Percentiles rank a stretch among this genome's conserved stretches.
phyloP scores from a whole-genome alignment of 495 filamentous ascomycete genomes.

The Annulohypoxylon stygium region DNA sequence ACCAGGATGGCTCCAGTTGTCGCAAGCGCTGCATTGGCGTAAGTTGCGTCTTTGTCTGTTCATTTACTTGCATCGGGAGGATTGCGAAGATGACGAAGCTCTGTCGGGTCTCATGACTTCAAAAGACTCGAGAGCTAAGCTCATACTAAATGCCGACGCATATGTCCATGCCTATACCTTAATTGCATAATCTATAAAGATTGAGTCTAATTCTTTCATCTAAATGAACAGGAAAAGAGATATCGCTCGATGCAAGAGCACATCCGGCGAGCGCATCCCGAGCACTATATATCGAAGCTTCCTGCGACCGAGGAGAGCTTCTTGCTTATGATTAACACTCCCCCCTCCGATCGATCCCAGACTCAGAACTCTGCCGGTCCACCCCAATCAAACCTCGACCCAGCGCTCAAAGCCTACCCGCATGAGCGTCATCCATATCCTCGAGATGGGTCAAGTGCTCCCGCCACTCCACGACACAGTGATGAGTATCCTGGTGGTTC shows the following conservation, averaged over 20 bases:
- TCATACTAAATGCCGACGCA: neutral
- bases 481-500: conserved; percentile 76
- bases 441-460: conserved; percentile 76
- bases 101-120: conserved; percentile 3
- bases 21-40: conserved; percentile 97
- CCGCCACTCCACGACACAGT: conserved; percentile 76
- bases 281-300: conserved; percentile 98
- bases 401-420: conserved; percentile 53
- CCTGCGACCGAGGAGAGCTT: conserved; percentile 99
- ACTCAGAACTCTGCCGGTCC: conserved; percentile 50
- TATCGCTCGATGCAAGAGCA: conserved; percentile 99
- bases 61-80: conserved; percentile 37
- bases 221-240: conserved; percentile 81
- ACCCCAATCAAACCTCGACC: conserved; percentile 43
- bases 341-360: conserved; percentile 82
- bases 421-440: conserved; percentile 64
- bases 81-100: conserved; percentile 29
- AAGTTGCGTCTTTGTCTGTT: conserved; percentile 64
- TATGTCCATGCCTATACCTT: neutral
- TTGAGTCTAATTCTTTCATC: conserved; percentile 20
- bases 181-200: neutral
- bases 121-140: conserved; percentile 22
- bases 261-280: conserved; percentile 96
- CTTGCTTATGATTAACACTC: conserved; percentile 91
- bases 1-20: conserved; percentile 97